Conservation (phyloP, 2,329 filamentous ascomycete genomes). For the Calonectria naviculata region DNA sequence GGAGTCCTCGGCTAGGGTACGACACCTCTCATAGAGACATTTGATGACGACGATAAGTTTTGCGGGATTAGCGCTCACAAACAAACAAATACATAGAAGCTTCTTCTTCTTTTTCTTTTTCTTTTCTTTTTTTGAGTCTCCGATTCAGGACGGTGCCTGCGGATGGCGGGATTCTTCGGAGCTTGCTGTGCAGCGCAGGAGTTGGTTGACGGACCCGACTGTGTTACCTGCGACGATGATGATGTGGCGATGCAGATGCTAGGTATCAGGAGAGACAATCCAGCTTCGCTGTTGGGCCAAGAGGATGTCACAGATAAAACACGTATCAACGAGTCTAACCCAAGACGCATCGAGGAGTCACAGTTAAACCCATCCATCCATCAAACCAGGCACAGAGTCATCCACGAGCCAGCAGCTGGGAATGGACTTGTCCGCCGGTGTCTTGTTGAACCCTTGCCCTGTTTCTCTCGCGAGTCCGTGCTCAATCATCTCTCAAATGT, state of each 20-base stretch:
- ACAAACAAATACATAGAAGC: not conserved
- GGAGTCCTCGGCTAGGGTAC: conserved; percentile 17
- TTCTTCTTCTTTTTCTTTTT: not conserved
- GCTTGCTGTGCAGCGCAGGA: not conserved
- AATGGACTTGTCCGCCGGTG: not conserved
- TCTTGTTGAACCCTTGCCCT: not conserved
- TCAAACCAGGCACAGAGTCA: not conserved
- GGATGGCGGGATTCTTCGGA: conserved; percentile 1
- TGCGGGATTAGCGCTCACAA: conserved; percentile 4
- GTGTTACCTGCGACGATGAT: conserved; percentile 13
- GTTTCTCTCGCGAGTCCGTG: not conserved
- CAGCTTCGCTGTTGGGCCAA: not conserved
- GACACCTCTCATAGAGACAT: conserved; percentile 8
- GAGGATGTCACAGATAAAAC: not conserved
- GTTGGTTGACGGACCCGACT: conserved; percentile 1
- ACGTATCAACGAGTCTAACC: not conserved
- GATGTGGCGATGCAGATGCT: conserved; percentile 25
- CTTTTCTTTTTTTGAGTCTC: not conserved
- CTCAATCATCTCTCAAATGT: not conserved
- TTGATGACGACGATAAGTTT: conserved; percentile 2
- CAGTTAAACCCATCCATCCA: not conserved
- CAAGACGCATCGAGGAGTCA: not conserved
- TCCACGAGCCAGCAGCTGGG: not conserved
- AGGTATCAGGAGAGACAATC: conserved; percentile 1
- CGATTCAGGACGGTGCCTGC: not conserved